Percentiles rank a stretch among this genome's conserved stretches.
These are phyloP conservation scores for Przewalskia tangutica DNA, from an alignment of 257 asterid genomes.

Conservation along the genomic window DNA sequence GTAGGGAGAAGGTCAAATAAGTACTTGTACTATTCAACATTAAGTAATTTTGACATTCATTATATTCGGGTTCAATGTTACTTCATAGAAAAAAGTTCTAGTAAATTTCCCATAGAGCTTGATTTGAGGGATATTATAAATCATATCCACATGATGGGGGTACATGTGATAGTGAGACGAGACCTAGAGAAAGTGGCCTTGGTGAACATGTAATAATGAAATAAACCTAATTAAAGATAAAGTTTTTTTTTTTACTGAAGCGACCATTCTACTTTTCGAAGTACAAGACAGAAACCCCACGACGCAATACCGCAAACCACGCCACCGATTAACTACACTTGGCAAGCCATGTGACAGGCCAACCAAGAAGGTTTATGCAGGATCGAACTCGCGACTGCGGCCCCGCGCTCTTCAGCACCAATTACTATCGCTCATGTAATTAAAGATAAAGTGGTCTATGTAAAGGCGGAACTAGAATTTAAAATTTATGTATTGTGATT, in stretches of 20 bases:
- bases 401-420: no score
- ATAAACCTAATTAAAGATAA: neutral
- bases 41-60: neutral
- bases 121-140: neutral
- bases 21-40: neutral
- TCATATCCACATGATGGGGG: neutral
- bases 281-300: no score
- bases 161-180: neutral
- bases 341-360: no score
- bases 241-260: no score
- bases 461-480: neutral
- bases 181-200: neutral
- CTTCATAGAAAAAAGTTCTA: neutral
- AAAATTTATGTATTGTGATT: neutral
- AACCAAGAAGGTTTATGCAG: no score
- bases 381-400: no score
- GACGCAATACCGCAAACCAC: no score
- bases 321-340: no score
- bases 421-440: no score
- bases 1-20: neutral
- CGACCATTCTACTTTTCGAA: no score
- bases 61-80: neutral
- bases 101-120: neutral
- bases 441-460: neutral
- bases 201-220: neutral